Base-by-base conservation (phyloP, 495 filamentous ascomycete species). In the Immersiella caudata region DNA sequence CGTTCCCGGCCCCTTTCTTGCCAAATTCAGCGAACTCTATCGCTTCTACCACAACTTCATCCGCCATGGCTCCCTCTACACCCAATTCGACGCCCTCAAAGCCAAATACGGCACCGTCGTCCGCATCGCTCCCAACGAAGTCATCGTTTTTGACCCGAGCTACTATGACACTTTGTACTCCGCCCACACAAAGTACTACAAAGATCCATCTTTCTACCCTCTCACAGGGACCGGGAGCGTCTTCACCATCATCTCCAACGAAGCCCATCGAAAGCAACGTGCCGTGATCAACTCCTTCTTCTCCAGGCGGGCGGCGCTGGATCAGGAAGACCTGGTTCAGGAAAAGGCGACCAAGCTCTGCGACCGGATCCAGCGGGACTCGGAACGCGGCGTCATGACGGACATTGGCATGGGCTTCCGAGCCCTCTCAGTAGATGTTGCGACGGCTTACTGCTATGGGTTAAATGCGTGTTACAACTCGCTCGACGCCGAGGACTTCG, bases 221-320 rank as follows among this genome's bases (percentile, higher is more conserved):
- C 35, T 40, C 29, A 33, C 25, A 14, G 59, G 59, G 2, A 27
- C 26, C 21, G 35, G 65, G n/a, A 64, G 58, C 21, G 52, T 70
- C 11, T 64, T 76, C 27, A 70, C 73, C n/a, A 70, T 77, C 6
- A 64, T 68, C 0, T 64, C 66, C 21, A 70, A 71, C 24, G 72
- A 77, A 2, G 63, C 76, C 8, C 81, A 83, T 70, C 74, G 74
- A 0, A 46, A 68, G 0, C 75, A 78, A 6, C 75, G 82, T 6
- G 65, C 61, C 0, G 69, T 71, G 0, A 62, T 82, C 11, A 80
- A 78, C 68, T 76, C 77, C 0, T 83, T 82, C 67, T 83, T 82
- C 70, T 82, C 81, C 0, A 69, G 75, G 0, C 69, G 71, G n/a
- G 72, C 67, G 1, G 74, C 79, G 21, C 71, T 79, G 8, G 69